These are phyloP conservation scores for Termitomyces sp. DNA, from an alignment of 768 basidiomycete species.

Conservation along the genomic window DNA sequence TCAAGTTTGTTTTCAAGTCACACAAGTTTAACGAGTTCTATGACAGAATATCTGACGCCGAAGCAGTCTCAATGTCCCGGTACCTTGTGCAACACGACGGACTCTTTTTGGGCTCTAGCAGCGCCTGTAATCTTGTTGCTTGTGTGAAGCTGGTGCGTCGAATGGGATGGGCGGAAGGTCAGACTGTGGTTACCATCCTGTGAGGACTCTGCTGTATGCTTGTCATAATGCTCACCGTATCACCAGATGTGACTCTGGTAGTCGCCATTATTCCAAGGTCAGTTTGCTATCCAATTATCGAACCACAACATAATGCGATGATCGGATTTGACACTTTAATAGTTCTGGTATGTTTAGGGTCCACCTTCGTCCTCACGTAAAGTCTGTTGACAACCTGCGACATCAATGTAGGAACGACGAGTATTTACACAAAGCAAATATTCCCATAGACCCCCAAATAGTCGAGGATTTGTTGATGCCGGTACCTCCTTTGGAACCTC, in stretches of 20 bases:
- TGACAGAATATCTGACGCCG: constrained; percentile 82
- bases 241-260: constrained; percentile 82
- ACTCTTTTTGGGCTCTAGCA: constrained; percentile 92
- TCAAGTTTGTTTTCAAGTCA: neutral
- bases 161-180: constrained; percentile 62
- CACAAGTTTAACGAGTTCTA: neutral
- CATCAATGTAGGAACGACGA: constrained; percentile 43
- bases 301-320: constrained; percentile 9
- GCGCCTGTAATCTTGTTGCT: constrained; percentile 94
- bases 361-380: neutral
- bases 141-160: constrained; percentile 75
- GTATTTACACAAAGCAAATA: constrained; percentile 40
- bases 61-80: constrained; percentile 94
- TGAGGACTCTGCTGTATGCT: constrained; percentile 29
- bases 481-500: constrained; percentile 14
- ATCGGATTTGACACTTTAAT: neutral
- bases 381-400: neutral
- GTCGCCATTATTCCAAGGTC: constrained; percentile 90
- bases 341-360: constrained; percentile 39
- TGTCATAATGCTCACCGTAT: neutral
- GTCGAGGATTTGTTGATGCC: constrained; percentile 35
- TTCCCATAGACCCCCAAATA: constrained; percentile 35
- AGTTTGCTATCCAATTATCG: constrained; percentile 1
- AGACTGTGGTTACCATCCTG: constrained; percentile 83
- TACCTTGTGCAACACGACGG: constrained; percentile 90